Evolutionary conservation across 306 rosid genomes (phyloP).

Genomic region (Prosopis cineraria): DNA sequence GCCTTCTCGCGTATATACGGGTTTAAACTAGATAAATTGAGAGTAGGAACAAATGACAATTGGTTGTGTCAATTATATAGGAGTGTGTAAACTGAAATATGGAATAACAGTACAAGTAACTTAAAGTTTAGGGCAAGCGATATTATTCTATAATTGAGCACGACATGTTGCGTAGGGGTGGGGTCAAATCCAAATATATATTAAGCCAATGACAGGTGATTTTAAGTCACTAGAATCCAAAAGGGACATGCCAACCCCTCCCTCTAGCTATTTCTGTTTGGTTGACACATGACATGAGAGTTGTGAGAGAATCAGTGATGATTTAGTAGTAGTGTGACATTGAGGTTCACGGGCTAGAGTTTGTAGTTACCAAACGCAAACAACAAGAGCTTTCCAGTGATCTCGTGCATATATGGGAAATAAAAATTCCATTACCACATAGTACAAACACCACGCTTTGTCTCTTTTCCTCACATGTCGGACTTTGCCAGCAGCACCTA

Average conservation of each 20-base stretch:
- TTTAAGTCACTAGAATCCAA: slow-evolving; percentile 31
- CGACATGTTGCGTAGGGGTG: slow-evolving; percentile 19
- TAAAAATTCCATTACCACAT: slow-evolving; percentile 40
- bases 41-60: not conserved
- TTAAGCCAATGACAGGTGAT: slow-evolving; percentile 32
- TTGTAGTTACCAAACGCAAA: slow-evolving; percentile 39
- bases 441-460: slow-evolving; percentile 46
- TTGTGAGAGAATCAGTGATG: slow-evolving; percentile 4
- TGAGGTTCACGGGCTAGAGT: slow-evolving; percentile 70
- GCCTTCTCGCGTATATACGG: not conserved
- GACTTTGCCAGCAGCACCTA: slow-evolving; percentile 47
- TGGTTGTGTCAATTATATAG: not conserved
- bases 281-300: slow-evolving; percentile 45
- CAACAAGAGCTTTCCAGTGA: slow-evolving; percentile 24
- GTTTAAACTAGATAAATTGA: not conserved
- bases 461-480: slow-evolving; percentile 81
- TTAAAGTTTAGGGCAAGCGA: not conserved
- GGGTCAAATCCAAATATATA: slow-evolving; percentile 25
- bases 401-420: slow-evolving; percentile 16
- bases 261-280: slow-evolving; percentile 17
- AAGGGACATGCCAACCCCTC: slow-evolving; percentile 26
- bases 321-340: slow-evolving; percentile 44
- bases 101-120: not conserved
- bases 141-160: slow-evolving; percentile 13
- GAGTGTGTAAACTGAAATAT: not conserved